Base-by-base conservation (phyloP, 805 yeast species). In the Candida boleticola region DNA sequence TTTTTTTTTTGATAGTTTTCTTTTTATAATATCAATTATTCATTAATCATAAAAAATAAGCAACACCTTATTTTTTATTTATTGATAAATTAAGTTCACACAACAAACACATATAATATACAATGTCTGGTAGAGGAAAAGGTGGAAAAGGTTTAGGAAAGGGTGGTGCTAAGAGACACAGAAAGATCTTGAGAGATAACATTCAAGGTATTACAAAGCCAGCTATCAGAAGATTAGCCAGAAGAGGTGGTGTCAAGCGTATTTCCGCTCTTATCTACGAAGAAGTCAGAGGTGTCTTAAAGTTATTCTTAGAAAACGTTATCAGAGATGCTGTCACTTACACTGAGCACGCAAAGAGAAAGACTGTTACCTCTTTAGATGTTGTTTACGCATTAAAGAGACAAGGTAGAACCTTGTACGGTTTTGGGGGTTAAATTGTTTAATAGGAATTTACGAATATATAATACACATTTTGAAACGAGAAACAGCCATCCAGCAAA, bases 231-330 rank as follows among this genome's bases (percentile, higher is more conserved):
- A 92, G 99, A 88, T 85, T 92, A 64, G 99, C 99, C 41, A 92
- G 99, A 85, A 89, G 99, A 88, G 99, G 99, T 79, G 99, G 99
- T 90, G 99, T 92, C 68, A 92, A 92, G 85, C 96, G 99, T 87
- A 92, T 92, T 65, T 92, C 98, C 52, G 98, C 96, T 71, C 79
- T 90, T 69, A 92, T 92, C 71, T 92, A 92, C 80, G 99, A 92
- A 77, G 97, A 92, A 79, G 96, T 93, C 66, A 89, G 99, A 81
- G 90, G 85, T 58, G 97, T 93, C 57, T 80, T 92, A 57, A 90
- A 90, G 79, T 79, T 96, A 44, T 92, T 92, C 85, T 82, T 92
- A 69, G 97, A 89, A 76, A 84, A 87, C 66, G 97, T 93, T 58
- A 92, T 92, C 77, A 89, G 97, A 82, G 98, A 93, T 63, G 98